Conservation (phyloP, 768 basidiomycete genomes). For the Suillus spraguei region DNA sequence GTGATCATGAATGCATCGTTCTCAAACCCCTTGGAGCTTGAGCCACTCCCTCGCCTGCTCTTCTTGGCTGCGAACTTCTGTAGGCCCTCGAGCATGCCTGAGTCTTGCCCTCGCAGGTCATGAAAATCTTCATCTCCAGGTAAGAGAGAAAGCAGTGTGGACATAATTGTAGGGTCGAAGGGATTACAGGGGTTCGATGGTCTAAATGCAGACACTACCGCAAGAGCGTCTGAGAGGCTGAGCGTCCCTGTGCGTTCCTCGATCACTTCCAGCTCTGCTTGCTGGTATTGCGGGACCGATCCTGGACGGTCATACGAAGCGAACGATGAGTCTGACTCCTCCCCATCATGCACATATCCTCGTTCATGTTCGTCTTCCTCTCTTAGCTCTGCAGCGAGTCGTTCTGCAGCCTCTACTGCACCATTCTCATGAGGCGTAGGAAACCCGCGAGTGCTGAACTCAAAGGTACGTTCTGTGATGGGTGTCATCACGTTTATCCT, state of each 20-base stretch:
- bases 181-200: constrained; percentile 91
- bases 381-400: constrained; percentile 47
- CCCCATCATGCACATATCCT: constrained; percentile 20
- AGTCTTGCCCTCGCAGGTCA: constrained; percentile 56
- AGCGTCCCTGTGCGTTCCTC: constrained; percentile 67
- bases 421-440: constrained; percentile 41
- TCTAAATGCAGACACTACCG: constrained; percentile 62
- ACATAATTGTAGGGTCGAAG: constrained; percentile 66
- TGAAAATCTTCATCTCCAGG: constrained; percentile 62
- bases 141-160: constrained; percentile 63
- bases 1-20: constrained; percentile 52
- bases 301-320: constrained; percentile 17
- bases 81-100: constrained; percentile 64
- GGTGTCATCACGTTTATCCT: constrained; percentile 95
- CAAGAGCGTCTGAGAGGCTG: constrained; percentile 65
- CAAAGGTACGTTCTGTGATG: constrained; percentile 92
- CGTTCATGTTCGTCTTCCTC: constrained; percentile 18
- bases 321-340: constrained; percentile 16
- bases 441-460: constrained; percentile 65
- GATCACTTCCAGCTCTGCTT: constrained; percentile 34
- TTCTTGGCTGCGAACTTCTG: constrained; percentile 68
- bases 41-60: constrained; percentile 32
- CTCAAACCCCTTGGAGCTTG: constrained; percentile 35
- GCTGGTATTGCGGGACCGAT: constrained; percentile 21
- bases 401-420: constrained; percentile 52